These are phyloP conservation scores for Tetrapisispora arboricola DNA, from an alignment of 805 yeast species.

Conservation along the genomic window DNA sequence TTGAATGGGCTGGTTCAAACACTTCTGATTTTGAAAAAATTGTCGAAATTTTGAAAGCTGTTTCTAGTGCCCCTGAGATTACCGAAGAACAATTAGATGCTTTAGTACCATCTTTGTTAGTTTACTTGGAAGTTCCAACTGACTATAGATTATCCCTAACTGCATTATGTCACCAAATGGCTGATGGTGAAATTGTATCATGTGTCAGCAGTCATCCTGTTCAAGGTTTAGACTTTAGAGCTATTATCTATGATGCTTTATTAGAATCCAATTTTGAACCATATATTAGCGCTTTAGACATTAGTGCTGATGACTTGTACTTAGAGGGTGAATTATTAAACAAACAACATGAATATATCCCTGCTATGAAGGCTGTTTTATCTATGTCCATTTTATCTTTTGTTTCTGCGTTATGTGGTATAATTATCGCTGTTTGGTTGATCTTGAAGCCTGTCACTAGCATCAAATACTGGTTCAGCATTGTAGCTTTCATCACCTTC, in stretches of 20 bases:
- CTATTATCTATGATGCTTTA: conserved; percentile 23
- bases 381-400: conserved; percentile 22
- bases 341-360: conserved; percentile 25
- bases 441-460: conserved; percentile 3
- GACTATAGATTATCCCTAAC: conserved; percentile 24
- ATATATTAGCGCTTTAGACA: conserved; percentile 21
- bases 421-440: conserved; percentile 8
- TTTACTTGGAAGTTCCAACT: conserved; percentile 19
- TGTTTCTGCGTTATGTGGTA: conserved; percentile 15
- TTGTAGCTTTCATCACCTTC: conserved; percentile 10
- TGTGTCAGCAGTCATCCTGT: conserved; percentile 26
- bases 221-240: conserved; percentile 26
- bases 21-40: conserved; percentile 15
- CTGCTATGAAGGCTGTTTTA: conserved; percentile 24
- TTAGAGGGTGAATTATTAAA: conserved; percentile 23
- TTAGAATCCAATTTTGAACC: conserved; percentile 24
- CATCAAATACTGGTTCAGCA: conserved; percentile 10
- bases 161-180: conserved; percentile 22
- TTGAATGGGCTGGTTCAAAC: conserved; percentile 16
- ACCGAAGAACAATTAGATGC: conserved; percentile 15
- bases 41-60: conserved; percentile 13
- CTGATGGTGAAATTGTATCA: conserved; percentile 11
- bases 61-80: conserved; percentile 8
- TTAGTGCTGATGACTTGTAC: conserved; percentile 20
- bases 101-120: conserved; percentile 19